phyloP scores from a whole-genome alignment of 305 asterid genomes.

The Fraxinus ornus region DNA sequence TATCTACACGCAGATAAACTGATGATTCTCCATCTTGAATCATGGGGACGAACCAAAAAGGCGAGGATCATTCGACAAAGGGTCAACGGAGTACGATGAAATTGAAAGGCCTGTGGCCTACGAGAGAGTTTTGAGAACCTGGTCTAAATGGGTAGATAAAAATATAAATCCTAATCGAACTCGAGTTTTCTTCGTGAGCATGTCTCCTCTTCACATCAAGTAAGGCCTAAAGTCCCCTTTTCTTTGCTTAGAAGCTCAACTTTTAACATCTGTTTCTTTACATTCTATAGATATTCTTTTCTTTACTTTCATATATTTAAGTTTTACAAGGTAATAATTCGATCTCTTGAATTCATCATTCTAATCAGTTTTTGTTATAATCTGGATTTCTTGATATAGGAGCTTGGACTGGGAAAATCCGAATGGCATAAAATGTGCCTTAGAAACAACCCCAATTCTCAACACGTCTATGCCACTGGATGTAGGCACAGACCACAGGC shows the following conservation, averaged over 20 bases:
- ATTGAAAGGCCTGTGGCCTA: slow-evolving; percentile 74
- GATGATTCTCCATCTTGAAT: not conserved
- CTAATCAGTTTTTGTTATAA: not conserved
- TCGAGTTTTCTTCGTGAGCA: slow-evolving; percentile 85
- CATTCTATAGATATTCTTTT: too few relatives aligned
- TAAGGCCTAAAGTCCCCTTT: slow-evolving; percentile 22
- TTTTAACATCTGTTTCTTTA: not conserved
- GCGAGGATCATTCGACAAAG: slow-evolving; percentile 79
- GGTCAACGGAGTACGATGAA: slow-evolving; percentile 73
- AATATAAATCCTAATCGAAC: slow-evolving; percentile 63
- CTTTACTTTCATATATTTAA: not conserved
- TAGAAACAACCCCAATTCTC: slow-evolving; percentile 71
- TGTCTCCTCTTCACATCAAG: slow-evolving; percentile 98
- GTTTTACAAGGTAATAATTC: too few relatives aligned
- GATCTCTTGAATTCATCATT: too few relatives aligned
- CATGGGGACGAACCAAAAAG: slow-evolving; percentile 30
- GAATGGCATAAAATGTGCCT: slow-evolving; percentile 87
- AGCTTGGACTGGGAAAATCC: slow-evolving; percentile 96
- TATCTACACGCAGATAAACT: not conserved
- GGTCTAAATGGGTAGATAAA: slow-evolving; percentile 86
- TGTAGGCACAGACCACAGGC: slow-evolving; percentile 78
- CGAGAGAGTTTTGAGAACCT: slow-evolving; percentile 68
- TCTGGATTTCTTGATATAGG: slow-evolving; percentile 37
- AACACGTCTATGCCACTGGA: slow-evolving; percentile 71
- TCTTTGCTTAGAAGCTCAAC: slow-evolving; percentile 26